Conservation (phyloP, 2,329 filamentous ascomycete species). For the Epichloe bromicola region DNA sequence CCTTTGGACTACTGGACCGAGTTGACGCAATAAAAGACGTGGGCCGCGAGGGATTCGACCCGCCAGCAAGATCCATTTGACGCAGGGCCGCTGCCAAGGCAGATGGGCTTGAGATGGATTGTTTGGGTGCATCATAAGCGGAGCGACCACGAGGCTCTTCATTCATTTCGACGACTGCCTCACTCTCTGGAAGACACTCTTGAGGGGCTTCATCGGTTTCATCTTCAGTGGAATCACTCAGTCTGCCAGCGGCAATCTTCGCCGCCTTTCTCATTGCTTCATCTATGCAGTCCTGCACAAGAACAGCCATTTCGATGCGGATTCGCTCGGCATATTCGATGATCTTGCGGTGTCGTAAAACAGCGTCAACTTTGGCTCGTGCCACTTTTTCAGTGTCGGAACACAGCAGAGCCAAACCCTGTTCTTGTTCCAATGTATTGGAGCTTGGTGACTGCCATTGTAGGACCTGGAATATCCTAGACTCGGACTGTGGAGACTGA, state of each 20-base stretch:
- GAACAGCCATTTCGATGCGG: constrained; percentile 78
- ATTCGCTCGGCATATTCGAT: constrained; percentile 95
- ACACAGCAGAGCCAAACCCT: constrained; percentile 77
- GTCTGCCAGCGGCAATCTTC: constrained; percentile 69
- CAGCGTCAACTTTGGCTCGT: constrained; percentile 81
- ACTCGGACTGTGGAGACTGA: constrained; percentile 91
- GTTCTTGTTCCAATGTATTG: constrained; percentile 84
- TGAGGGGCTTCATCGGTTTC: constrained; percentile 29
- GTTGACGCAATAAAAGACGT: constrained; percentile 52
- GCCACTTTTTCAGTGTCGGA: constrained; percentile 78
- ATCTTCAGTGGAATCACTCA: constrained; percentile 62
- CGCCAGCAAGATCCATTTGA: constrained; percentile 22
- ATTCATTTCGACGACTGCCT: constrained; percentile 5
- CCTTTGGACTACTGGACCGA: constrained; percentile 77
- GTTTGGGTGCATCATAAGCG: constrained; percentile 3
- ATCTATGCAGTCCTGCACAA: constrained; percentile 92
- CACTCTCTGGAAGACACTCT: constrained; percentile 5
- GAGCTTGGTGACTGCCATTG: constrained; percentile 94
- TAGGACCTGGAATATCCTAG: constrained; percentile 81
- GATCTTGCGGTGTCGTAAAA: constrained; percentile 81
- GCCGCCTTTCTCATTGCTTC: constrained; percentile 83
- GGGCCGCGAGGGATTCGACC: constrained; percentile 32
- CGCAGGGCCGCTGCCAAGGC: constrained; percentile 42
- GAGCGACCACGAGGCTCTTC: constrained; percentile 8
- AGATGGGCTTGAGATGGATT: constrained; percentile 28